Evolutionary conservation across 129 eudicot species (phyloP), one percentile per base, ranked within the genome.

Genomic region (Dittrichia graveolens): DNA sequence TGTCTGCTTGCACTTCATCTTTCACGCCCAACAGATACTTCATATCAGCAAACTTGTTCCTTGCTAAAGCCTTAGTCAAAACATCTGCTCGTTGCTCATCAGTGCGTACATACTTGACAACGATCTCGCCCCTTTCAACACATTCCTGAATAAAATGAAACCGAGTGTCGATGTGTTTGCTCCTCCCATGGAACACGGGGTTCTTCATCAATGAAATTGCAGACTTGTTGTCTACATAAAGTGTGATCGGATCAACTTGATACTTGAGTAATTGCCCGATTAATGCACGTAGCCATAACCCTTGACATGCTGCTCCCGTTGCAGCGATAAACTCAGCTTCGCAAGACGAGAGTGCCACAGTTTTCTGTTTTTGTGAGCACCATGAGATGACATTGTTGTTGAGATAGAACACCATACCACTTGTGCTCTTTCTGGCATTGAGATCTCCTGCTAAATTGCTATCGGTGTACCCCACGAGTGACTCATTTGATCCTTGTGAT

Each of bases 111-210:
- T 58, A 58, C 6, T 58, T 58, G 41, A 58, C 42, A 0, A 31
- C 14, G n/a, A 58, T 58, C 10, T 58, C 63, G 6, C 63, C 63
- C 12, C 10, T 9, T 14, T 58, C 63, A 24, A 58, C 63, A 24
- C 41, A 11, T 58, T 58, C 42, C 24, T 42, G 63, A n/a, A n/a
- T n/a, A n/a, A n/a, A n/a, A n/a, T n/a, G n/a, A n/a, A n/a, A n/a
- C n/a, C n/a, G n/a, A n/a, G 63, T 58, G 6, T 58, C 63, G 24
- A 58, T 58, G 5, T 58, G 63, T 6, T 58, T 58, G 41, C 42
- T 58, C 10, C 40, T 58, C 41, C 63, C 63, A 4, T 58, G 63
- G 5, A 58, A 58, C 1, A 58, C 42, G 5, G 63, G 42, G 63
- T 58, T 58, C 31, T 58, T 58, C 41, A 58, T 31, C 41, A 58